Evolutionary conservation across 371 early-diverging fungal genomes (phyloP).

Genomic region (Mortierella sp.): DNA sequence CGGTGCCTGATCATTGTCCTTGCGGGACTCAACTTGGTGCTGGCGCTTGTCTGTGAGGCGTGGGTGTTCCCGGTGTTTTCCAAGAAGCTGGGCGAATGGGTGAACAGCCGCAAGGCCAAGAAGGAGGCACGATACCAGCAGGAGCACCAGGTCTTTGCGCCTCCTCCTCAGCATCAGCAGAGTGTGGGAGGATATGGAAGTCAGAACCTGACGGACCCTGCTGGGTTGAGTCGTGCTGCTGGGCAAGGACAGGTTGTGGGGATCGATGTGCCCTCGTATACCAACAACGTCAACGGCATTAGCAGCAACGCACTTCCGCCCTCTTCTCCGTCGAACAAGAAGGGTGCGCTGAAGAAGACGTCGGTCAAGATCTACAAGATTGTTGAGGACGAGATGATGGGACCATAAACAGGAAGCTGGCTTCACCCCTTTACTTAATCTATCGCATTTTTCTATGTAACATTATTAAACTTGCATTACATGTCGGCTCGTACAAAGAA

Average conservation of each 20-base stretch:
- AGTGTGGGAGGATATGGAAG: constrained; percentile 31
- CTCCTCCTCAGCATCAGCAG: constrained; percentile 19
- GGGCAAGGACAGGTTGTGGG: constrained; percentile 4
- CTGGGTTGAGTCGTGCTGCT: no score
- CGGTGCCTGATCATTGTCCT: constrained; percentile 25
- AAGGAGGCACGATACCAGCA: constrained; percentile 7
- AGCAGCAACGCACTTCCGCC: no score
- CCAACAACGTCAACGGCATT: no score
- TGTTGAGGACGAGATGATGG: constrained; percentile 54
- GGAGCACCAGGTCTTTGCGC: constrained; percentile 23
- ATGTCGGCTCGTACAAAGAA: no score
- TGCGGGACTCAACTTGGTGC: constrained; percentile 26
- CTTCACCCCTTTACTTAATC: neutral
- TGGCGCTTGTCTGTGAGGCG: constrained; percentile 30
- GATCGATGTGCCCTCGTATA: no score
- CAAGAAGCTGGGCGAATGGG: constrained; percentile 41
- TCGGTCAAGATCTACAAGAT: constrained; percentile 53
- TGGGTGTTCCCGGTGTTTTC: constrained; percentile 34
- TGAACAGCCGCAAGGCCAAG: constrained; percentile 13
- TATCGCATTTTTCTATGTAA: neutral
- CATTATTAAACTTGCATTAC: no score
- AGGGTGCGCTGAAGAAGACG: constrained; percentile 23
- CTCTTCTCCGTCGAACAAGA: no score
- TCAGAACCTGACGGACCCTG: constrained; percentile 16
- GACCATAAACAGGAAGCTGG: neutral